Evolutionary conservation across 768 basidiomycete genomes (phyloP).

Genomic region (Lactifluus volemus): DNA sequence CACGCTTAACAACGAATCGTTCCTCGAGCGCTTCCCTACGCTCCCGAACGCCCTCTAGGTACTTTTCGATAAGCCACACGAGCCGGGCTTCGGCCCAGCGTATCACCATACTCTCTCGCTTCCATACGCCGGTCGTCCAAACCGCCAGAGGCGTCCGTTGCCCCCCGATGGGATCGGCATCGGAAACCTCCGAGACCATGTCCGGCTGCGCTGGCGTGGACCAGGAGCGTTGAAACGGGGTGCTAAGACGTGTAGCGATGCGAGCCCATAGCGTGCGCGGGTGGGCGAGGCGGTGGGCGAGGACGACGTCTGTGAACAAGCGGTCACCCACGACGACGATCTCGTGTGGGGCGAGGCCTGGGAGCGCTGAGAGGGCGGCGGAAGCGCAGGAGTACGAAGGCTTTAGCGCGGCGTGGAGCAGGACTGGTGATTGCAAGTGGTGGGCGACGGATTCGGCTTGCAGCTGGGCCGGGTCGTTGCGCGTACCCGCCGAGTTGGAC

Average conservation of each 20-base stretch:
- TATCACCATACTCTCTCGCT: constrained; percentile 51
- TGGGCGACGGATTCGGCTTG: constrained; percentile 86
- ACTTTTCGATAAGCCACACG: constrained; percentile 38
- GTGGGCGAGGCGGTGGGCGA: constrained; percentile 65
- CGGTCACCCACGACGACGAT: constrained; percentile 87
- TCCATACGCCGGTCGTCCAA: constrained; percentile 67
- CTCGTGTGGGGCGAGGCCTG: constrained; percentile 51
- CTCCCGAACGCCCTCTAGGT: constrained; percentile 22
- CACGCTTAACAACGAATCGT: constrained; percentile 19
- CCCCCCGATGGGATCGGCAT: neutral
- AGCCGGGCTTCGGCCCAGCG: constrained; percentile 50
- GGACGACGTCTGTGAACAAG: constrained; percentile 82
- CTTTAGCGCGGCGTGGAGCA: constrained; percentile 69
- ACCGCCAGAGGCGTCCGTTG: constrained; percentile 48
- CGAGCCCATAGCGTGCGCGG: constrained; percentile 6
- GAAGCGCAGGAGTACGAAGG: constrained; percentile 71
- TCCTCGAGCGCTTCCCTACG: constrained; percentile 6
- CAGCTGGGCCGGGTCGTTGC: constrained; percentile 64
- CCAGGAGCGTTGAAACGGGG: neutral
- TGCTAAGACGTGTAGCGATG: constrained; percentile 2
- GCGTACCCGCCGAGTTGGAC: constrained; percentile 89
- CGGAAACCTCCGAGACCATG: no score
- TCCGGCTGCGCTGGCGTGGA: neutral
- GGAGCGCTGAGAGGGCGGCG: constrained; percentile 41
- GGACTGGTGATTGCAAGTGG: constrained; percentile 71